Evolutionary conservation across 345 rosid genomes (phyloP), one percentile per base, ranked within the genome.

Genomic region (Gossypium ekmanianum): DNA sequence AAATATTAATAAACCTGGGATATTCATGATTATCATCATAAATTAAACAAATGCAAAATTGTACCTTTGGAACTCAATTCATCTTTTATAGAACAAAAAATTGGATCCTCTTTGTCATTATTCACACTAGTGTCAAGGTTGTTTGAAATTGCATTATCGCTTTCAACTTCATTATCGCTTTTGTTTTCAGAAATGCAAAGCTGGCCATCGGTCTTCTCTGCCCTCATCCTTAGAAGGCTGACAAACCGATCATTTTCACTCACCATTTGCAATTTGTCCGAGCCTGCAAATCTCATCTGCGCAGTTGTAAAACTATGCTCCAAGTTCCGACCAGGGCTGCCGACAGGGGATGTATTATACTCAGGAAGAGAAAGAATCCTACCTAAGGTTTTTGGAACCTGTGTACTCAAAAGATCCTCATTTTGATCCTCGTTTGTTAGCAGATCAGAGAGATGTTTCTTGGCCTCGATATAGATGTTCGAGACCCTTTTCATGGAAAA

Each of bases 371-470:
- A 87, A 34, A 93, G 97, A 74, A 95, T 90, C 79, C 89, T 82
- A 58, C 93, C 98, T 1, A 93, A 86, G 57, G 95, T 79, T 86
- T 76, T 90, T 2, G 89, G 88, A 51, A 71, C 74, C 51, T 79
- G 85, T 63, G 83, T 74, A 59, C 77, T 79, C 48, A 92, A 86
- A 80, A 78, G 75, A 72, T 77, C 83, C 6, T 65, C 80, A 81
- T 76, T 81, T 71, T 79, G 83, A 58, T 81, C 85, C 71, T 87
- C 94, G 73, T 68, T 84, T 75, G 81, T 83, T 76, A 96, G 84
- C 91, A 89, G 87, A 78, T 90, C 97, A 44, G 94, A 88, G 16
- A 96, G 88, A 85, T 89, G 99, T 77, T 89, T 96, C 87, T 84
- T 96, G 82, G 98, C 99, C 84, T 92, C 97, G 48, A 85, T 55